Conservation (phyloP, 352 stramenopile genomes). For the Globisporangium iwayamae region DNA sequence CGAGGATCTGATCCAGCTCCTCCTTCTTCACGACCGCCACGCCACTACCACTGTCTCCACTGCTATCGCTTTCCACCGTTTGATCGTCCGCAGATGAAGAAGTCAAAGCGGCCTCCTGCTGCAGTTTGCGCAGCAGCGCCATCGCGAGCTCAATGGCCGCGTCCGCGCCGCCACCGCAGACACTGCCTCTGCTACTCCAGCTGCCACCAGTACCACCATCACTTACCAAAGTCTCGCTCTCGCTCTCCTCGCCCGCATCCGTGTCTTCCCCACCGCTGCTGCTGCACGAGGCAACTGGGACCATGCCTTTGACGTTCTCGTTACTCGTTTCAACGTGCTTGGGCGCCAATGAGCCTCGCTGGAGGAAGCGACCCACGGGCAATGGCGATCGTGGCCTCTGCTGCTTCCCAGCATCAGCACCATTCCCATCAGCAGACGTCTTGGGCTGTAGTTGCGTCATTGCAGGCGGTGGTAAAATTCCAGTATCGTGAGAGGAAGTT, state of each 20-base stretch:
- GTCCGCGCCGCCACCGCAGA: conserved; percentile 15
- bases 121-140: conserved; percentile 48
- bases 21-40: conserved; percentile 37
- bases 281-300: background rate
- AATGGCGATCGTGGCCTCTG: conserved; percentile 5
- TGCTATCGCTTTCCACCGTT: conserved; percentile 21
- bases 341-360: conserved; percentile 12
- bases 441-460: background rate
- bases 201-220: background rate
- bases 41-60: background rate
- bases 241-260: conserved; percentile 3
- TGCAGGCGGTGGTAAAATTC: background rate
- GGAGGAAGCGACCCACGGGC: conserved; percentile 8
- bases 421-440: background rate
- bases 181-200: background rate
- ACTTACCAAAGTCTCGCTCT: conserved; percentile 8
- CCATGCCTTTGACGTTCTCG: background rate
- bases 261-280: conserved; percentile 6
- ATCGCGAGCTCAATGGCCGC: conserved; percentile 57
- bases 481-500: background rate
- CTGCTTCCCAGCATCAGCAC: background rate
- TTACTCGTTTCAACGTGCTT: background rate
- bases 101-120: conserved; percentile 24
- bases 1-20: conserved; percentile 57
- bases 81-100: conserved; percentile 6